Conservation (phyloP, 2,329 filamentous ascomycete genomes). For the Colletotrichum coccodes region DNA sequence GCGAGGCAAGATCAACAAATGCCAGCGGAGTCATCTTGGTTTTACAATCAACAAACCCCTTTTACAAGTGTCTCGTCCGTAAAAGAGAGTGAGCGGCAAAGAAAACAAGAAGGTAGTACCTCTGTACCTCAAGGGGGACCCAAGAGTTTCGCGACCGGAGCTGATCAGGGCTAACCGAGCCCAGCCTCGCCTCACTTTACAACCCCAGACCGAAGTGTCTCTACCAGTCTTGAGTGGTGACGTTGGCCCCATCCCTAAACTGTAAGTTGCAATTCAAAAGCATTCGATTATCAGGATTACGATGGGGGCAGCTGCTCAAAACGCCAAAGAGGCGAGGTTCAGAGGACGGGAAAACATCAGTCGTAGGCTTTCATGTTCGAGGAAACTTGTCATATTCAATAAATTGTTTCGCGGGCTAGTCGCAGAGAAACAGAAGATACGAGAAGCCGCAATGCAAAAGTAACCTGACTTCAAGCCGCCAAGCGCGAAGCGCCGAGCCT, state of each 20-base stretch:
- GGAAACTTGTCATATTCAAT: not conserved
- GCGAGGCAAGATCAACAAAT: not conserved
- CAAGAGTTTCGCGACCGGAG: not conserved
- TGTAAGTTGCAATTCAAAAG: too few species aligned
- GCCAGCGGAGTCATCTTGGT: not conserved
- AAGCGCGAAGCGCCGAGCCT: slow-evolving; percentile 27
- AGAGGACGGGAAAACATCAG: not conserved
- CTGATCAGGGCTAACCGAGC: not conserved
- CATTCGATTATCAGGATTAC: too few species aligned
- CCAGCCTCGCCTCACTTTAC: not conserved
- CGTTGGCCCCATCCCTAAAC: too few species aligned
- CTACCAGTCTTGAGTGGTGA: not conserved
- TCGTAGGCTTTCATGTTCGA: not conserved
- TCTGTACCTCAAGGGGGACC: not conserved
- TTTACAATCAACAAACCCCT: not conserved
- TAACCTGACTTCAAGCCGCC: slow-evolving; percentile 15
- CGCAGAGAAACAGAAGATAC: not conserved
- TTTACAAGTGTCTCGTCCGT: not conserved
- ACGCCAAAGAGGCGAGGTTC: not conserved
- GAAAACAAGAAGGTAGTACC: too few species aligned
- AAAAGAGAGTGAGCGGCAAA: not conserved
- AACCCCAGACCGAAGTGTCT: too few species aligned
- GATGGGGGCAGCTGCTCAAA: not conserved
- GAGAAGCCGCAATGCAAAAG: not conserved
- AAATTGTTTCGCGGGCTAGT: not conserved